Evolutionary conservation across 768 basidiomycete genomes (phyloP).

Genomic region (Tricholoma matsutake): DNA sequence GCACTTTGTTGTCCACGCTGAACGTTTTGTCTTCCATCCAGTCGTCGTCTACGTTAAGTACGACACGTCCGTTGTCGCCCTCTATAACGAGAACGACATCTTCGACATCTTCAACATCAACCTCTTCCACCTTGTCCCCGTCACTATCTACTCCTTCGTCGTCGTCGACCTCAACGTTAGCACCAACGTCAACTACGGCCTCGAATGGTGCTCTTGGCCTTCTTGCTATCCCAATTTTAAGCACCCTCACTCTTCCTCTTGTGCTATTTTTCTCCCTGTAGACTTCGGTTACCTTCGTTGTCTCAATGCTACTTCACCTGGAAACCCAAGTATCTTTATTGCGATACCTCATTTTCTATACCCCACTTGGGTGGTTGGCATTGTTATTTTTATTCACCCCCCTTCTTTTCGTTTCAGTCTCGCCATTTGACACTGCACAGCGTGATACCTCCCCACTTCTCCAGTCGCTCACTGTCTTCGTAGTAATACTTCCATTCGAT

Average conservation of each 20-base stretch:
- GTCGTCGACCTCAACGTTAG: conserved; percentile 1
- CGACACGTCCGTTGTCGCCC: conserved; percentile 10
- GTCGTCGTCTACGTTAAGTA: conserved; percentile 13
- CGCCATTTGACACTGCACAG: neutral
- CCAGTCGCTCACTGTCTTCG: neutral
- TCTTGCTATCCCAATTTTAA: neutral
- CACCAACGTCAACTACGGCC: neutral
- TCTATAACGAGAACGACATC: conserved; percentile 15
- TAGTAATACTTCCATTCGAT: neutral
- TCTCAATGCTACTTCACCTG: neutral
- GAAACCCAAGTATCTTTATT: conserved; percentile 20
- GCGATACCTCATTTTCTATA: conserved; percentile 17
- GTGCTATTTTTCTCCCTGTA: conserved; percentile 5
- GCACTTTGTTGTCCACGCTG: conserved; percentile 22
- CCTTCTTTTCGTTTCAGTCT: neutral
- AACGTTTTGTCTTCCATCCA: neutral
- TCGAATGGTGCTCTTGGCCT: conserved; percentile 7
- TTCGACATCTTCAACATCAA: conserved; percentile 3
- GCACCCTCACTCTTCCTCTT: neutral
- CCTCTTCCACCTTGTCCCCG: conserved; percentile 5
- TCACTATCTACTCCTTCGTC: conserved; percentile 11
- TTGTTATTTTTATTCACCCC: neutral
- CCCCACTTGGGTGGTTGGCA: neutral
- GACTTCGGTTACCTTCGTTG: neutral
- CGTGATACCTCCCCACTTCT: neutral